A percentile compares a stretch with the other conserved stretches of the same genome.
Conservation (phyloP, 1,139 yeast species). For the Blastobotrys malaysiensis region DNA sequence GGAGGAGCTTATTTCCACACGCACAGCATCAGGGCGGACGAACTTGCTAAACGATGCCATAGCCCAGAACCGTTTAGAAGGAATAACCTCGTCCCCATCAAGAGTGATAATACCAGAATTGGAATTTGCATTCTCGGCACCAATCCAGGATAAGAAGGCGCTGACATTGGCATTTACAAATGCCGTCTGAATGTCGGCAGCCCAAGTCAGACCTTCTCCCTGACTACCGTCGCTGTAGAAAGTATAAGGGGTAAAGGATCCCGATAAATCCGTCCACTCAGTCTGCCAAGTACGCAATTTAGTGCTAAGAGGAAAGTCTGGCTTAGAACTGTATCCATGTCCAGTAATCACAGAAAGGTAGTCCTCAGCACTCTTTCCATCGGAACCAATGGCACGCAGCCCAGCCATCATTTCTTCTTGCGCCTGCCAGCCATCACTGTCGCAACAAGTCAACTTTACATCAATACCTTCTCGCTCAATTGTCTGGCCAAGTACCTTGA, state of each 20-base stretch:
- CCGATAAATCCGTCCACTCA: background rate
- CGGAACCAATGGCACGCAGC: background rate
- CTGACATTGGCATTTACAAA: background rate
- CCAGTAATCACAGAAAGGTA: background rate
- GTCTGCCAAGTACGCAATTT: background rate
- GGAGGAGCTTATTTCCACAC: background rate
- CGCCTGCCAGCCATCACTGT: background rate
- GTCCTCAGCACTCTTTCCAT: background rate
- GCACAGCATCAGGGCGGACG: background rate
- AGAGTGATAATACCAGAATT: background rate
- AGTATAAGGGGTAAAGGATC: background rate
- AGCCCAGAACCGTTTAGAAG: background rate
- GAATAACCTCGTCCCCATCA: background rate
- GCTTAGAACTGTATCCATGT: background rate
- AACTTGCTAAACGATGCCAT: background rate
- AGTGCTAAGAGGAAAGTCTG: background rate
- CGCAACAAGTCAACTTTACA: background rate
- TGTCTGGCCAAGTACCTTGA: background rate
- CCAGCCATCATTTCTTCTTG: background rate
- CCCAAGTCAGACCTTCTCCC: background rate
- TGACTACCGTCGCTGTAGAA: background rate
- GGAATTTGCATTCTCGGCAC: background rate
- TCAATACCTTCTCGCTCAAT: background rate
- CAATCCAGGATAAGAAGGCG: background rate
- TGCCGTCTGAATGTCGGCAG: background rate